These are phyloP conservation scores for Trichoderma harzianum DNA, from an alignment of 2,329 filamentous ascomycete species.

Conservation along the genomic window DNA sequence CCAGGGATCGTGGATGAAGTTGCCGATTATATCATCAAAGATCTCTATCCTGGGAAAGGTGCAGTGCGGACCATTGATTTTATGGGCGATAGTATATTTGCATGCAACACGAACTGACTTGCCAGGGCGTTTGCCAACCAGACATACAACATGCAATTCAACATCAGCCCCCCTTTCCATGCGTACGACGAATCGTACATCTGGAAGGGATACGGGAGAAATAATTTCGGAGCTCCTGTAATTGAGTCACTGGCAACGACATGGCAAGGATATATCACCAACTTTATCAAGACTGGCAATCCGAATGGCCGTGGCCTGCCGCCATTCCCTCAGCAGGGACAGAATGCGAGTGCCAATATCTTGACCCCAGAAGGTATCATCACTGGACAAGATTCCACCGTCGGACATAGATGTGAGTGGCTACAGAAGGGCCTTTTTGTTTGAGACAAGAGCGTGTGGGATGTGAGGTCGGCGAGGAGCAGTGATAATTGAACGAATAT, in stretches of 20 bases:
- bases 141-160: neutral
- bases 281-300: neutral
- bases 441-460: neutral
- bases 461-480: no score
- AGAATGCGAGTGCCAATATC: neutral
- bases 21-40: neutral
- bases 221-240: neutral
- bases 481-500: neutral
- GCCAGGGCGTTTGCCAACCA: neutral
- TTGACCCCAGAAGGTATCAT: neutral
- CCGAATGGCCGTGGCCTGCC: neutral
- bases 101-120: neutral
- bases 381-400: neutral
- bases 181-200: neutral
- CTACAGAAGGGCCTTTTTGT: neutral
- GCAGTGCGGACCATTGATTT: neutral
- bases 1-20: neutral
- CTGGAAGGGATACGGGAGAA: neutral
- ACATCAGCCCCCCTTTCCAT: neutral
- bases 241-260: neutral
- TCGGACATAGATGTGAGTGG: neutral
- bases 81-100: neutral
- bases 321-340: neutral
- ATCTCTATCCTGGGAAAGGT: neutral
- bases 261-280: neutral